phyloP scores from a whole-genome alignment of 345 rosid genomes.

The Lenwebbia sp. region DNA sequence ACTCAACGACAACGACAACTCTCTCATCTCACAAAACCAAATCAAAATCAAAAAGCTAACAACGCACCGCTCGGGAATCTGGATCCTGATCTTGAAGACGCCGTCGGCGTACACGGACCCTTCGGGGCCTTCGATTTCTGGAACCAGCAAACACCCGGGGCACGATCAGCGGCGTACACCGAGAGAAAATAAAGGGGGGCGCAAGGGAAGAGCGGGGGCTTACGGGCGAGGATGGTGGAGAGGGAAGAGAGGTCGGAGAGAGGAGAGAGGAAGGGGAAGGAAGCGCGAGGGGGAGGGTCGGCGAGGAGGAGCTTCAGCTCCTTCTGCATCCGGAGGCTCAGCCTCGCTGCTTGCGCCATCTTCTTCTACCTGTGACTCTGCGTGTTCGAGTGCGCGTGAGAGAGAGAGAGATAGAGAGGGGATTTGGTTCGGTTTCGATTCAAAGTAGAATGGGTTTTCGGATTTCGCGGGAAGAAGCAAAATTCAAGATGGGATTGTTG shows the following conservation, averaged over 20 bases:
- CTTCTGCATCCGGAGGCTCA: slow-evolving; percentile 65
- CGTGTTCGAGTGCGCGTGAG: not conserved
- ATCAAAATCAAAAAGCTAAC: not conserved
- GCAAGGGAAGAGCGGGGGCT: not conserved
- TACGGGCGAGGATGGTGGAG: slow-evolving; percentile 64
- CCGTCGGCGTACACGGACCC: slow-evolving; percentile 71
- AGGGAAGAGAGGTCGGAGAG: slow-evolving; percentile 27
- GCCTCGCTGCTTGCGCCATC: slow-evolving; percentile 80
- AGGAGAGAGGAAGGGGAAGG: slow-evolving; percentile 51
- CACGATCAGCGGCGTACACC: accelerated
- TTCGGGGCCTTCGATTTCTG: slow-evolving; percentile 70
- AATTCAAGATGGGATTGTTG: slow-evolving; percentile 17
- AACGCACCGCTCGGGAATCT: slow-evolving; percentile 60
- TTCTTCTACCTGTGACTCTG: not conserved
- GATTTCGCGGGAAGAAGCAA: not conserved
- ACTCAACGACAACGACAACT: not conserved
- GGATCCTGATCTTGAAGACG: slow-evolving; percentile 50
- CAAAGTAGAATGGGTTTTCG: not conserved
- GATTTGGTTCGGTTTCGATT: not conserved
- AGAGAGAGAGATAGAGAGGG: not conserved
- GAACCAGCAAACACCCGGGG: not conserved
- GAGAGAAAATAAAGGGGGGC: too few relatives aligned
- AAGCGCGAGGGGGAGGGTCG: slow-evolving; percentile 69
- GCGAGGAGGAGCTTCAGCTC: slow-evolving; percentile 74
- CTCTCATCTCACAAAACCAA: not conserved